These are phyloP conservation scores for Apiospora arundinis DNA, from an alignment of 2,329 filamentous ascomycete species.

Conservation along the genomic window DNA sequence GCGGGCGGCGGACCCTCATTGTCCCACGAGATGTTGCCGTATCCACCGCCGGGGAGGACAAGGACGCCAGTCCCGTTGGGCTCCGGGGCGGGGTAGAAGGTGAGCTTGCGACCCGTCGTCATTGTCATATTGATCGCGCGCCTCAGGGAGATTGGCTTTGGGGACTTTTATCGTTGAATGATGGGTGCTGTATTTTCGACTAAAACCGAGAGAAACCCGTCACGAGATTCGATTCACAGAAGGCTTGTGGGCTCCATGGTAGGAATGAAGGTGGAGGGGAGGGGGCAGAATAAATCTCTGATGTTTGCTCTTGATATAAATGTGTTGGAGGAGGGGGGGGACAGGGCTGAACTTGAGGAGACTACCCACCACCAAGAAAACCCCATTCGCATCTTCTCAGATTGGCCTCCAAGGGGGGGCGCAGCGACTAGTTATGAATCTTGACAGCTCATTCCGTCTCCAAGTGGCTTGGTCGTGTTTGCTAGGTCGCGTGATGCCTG, in stretches of 20 bases:
- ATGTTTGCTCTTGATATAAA: not conserved
- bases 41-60: slow-evolving; percentile 35
- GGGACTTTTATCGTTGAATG: not conserved
- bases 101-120: not conserved
- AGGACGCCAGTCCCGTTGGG: slow-evolving; percentile 29
- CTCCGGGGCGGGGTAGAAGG: slow-evolving; percentile 11
- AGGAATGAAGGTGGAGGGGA: no score
- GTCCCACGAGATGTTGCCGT: slow-evolving; percentile 30
- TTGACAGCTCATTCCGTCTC: not conserved
- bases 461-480: not conserved
- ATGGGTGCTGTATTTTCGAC: no score
- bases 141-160: not conserved
- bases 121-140: not conserved
- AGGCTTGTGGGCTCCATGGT: no score
- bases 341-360: not conserved
- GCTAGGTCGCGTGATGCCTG: not conserved
- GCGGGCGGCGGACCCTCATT: slow-evolving; percentile 31
- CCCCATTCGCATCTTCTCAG: not conserved
- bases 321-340: not conserved
- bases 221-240: no score
- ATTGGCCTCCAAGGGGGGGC: not conserved
- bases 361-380: not conserved
- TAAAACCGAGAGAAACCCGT: no score
- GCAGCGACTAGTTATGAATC: not conserved
- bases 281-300: no score